These are phyloP conservation scores for Adansonia madagascariensis DNA, from an alignment of 441 rosid genomes.

Conservation along the genomic window DNA sequence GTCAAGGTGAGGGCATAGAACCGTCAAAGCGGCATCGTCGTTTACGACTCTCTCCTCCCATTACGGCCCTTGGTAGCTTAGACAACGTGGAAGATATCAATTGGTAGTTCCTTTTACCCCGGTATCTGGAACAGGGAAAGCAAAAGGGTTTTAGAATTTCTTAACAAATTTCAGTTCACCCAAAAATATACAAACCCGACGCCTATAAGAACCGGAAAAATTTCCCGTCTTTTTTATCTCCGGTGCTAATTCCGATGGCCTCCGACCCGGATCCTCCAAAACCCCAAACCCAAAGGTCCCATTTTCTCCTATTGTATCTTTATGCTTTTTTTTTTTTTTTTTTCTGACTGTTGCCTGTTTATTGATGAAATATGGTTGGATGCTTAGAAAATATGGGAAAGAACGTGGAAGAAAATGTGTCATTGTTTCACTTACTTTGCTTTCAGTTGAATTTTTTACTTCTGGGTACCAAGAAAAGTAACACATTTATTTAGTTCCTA, in stretches of 20 bases:
- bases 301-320: not conserved
- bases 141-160: too few species aligned
- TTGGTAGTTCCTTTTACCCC: not conserved
- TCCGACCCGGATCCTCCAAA: conserved; percentile 12
- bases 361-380: conserved; percentile 4
- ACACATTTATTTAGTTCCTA: not conserved
- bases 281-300: conserved; percentile 15
- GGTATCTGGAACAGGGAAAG: too few species aligned
- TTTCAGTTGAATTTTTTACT: conserved; percentile 6
- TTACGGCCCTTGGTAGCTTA: too few species aligned
- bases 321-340: not conserved
- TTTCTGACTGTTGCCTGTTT: not conserved
- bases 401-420: not conserved
- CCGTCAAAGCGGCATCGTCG: not conserved
- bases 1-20: too few species aligned
- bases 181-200: not conserved
- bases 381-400: not conserved
- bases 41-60: not conserved
- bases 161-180: too few species aligned
- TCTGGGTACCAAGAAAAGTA: not conserved
- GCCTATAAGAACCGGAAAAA: not conserved
- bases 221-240: not conserved
- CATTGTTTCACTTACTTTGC: not conserved
- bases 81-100: not conserved
- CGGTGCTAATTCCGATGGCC: conserved; percentile 14